phyloP scores from a whole-genome alignment of 495 filamentous ascomycete species.

The Neohortaea acidophila region DNA sequence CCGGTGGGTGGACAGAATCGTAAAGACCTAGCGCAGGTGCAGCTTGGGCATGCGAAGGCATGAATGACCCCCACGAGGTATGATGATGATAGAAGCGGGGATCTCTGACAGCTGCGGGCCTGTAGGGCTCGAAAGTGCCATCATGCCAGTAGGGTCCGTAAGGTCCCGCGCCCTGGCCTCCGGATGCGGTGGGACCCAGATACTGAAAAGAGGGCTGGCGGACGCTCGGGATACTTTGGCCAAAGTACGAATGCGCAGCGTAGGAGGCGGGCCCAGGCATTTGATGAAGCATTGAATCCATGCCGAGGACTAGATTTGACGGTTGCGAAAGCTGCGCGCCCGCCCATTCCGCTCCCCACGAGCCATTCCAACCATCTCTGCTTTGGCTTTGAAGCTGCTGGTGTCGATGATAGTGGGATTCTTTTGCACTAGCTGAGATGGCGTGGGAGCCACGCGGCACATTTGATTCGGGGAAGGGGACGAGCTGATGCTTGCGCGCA shows the following conservation, averaged over 20 bases:
- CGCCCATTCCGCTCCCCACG: neutral
- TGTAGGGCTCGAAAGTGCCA: conserved; percentile 59
- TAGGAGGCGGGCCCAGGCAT: conserved; percentile 20
- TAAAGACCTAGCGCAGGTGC: too few relatives aligned
- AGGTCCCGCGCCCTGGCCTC: conserved; percentile 42
- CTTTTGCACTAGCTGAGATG: conserved; percentile 1
- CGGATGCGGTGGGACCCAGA: conserved; percentile 56
- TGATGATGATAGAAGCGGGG: conserved; percentile 32
- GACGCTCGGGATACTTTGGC: conserved; percentile 44
- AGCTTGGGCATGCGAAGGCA: too few relatives aligned
- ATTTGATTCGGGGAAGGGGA: conserved; percentile 30
- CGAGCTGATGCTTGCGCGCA: conserved; percentile 83
- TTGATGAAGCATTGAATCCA: conserved; percentile 31
- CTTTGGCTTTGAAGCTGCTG: conserved; percentile 13
- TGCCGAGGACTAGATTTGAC: conserved; percentile 13
- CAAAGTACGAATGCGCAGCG: conserved; percentile 18
- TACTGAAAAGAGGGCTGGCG: conserved; percentile 59
- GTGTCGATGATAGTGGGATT: conserved; percentile 12
- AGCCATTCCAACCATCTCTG: neutral
- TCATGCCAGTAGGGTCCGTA: conserved; percentile 70
- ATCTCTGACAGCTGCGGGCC: conserved; percentile 50
- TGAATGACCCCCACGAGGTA: too few relatives aligned
- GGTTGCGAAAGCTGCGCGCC: conserved; percentile 14
- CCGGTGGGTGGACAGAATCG: too few relatives aligned
- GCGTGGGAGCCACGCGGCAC: neutral